Percentiles rank a stretch among this genome's conserved stretches.
Conservation (phyloP, 2,329 filamentous ascomycete genomes). For the Diaporthe sp. region DNA sequence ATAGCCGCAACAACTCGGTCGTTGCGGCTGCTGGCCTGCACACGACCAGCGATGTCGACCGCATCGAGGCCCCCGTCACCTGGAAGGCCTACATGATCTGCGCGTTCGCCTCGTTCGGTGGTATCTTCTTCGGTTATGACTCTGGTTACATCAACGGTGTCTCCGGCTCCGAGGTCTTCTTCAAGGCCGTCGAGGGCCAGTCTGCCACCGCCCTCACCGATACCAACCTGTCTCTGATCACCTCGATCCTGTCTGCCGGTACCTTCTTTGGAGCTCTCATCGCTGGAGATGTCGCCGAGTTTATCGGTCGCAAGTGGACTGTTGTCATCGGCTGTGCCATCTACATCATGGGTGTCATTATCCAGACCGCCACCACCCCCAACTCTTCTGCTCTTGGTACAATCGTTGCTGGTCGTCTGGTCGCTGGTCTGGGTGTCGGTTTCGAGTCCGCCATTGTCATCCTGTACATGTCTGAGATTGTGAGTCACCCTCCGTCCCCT, state of each 20-base stretch:
- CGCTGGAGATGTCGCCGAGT: conserved; percentile 81
- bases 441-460: conserved; percentile 85
- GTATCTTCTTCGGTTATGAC: conserved; percentile 84
- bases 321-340: conserved; percentile 77
- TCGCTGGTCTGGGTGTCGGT: conserved; percentile 82
- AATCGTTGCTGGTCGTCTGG: conserved; percentile 78
- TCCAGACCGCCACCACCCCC: conserved; percentile 69
- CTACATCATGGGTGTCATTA: conserved; percentile 75
- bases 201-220: conserved; percentile 48
- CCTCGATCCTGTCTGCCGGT: conserved; percentile 80
- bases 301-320: conserved; percentile 77
- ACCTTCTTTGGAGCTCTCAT: conserved; percentile 85
- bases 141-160: conserved; percentile 80
- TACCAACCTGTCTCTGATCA: conserved; percentile 66
- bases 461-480: conserved; percentile 88
- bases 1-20: conserved; percentile 14
- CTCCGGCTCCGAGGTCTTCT: conserved; percentile 63
- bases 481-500: conserved; percentile 44
- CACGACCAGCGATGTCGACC: conserved; percentile 62
- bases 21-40: conserved; percentile 45
- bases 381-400: conserved; percentile 64
- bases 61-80: conserved; percentile 76
- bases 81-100: conserved; percentile 76
- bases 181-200: conserved; percentile 58
- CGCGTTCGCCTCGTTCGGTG: conserved; percentile 77